Conservation (phyloP, 371 early-diverging fungal genomes). For the Mortierella polycephala region DNA sequence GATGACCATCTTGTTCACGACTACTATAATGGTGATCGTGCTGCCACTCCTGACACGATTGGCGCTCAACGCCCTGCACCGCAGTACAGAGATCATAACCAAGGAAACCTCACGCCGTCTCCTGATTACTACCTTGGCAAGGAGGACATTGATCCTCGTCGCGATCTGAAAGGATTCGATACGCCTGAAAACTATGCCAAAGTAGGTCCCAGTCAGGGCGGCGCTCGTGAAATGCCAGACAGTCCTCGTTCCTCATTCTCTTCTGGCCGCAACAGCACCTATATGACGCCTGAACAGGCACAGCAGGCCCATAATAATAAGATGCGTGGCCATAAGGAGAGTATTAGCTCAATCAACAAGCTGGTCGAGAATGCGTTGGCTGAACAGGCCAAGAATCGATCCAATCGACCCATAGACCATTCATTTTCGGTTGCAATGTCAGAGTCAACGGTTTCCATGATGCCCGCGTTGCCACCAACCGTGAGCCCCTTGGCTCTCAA, state of each 20-base stretch:
- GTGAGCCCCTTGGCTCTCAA: constrained; percentile 16
- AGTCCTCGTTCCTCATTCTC: constrained; percentile 23
- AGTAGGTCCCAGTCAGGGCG: neutral
- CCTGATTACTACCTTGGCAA: constrained; percentile 33
- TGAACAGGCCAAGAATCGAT: neutral
- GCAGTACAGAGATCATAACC: constrained; percentile 11
- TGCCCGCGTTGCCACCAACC: constrained; percentile 25
- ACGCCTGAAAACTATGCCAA: constrained; percentile 14
- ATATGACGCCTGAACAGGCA: constrained; percentile 33
- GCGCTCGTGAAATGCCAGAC: neutral
- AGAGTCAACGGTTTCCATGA: constrained; percentile 41
- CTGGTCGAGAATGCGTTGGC: constrained; percentile 14
- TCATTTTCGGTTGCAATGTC: constrained; percentile 22
- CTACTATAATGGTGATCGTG: constrained; percentile 21
- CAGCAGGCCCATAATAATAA: constrained; percentile 37
- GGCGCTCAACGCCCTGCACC: constrained; percentile 39
- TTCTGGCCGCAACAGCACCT: constrained; percentile 20
- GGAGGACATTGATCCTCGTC: constrained; percentile 33
- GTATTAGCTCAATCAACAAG: constrained; percentile 33
- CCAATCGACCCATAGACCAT: constrained; percentile 5
- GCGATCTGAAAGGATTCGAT: constrained; percentile 27
- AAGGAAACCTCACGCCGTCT: constrained; percentile 39
- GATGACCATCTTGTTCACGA: constrained; percentile 25
- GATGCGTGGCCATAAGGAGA: constrained; percentile 47
- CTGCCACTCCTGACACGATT: constrained; percentile 4